Evolutionary conservation across 768 basidiomycete species (phyloP).

Genomic region (Tylopilus plumbeoviolaceoides): DNA sequence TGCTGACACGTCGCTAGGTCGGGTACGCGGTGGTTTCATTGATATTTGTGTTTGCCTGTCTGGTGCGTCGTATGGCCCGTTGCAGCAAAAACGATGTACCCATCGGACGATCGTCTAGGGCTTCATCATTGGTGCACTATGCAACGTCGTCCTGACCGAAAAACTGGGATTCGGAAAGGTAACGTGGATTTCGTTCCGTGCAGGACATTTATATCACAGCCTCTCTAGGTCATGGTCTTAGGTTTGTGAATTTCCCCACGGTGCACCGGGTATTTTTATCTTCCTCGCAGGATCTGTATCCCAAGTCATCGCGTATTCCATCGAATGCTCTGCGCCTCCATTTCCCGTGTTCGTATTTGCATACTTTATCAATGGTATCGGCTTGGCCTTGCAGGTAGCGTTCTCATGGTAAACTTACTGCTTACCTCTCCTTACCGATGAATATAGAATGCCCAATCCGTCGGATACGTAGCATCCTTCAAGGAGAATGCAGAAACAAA

Average conservation of each 20-base stretch:
- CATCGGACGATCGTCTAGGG: conserved; percentile 27
- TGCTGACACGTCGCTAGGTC: conserved; percentile 32
- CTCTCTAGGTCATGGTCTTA: conserved; percentile 36
- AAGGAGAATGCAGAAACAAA: conserved; percentile 35
- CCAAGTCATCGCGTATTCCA: conserved; percentile 33
- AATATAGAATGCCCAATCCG: conserved; percentile 52
- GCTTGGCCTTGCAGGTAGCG: conserved; percentile 42
- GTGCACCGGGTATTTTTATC: background rate
- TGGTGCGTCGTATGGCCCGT: conserved; percentile 29
- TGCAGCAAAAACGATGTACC: conserved; percentile 13
- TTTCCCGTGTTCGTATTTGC: conserved; percentile 54
- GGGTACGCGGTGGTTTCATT: conserved; percentile 50
- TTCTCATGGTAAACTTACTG: background rate
- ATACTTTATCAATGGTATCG: conserved; percentile 43
- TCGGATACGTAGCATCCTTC: conserved; percentile 53
- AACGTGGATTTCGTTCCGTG: background rate
- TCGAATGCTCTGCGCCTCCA: conserved; percentile 43
- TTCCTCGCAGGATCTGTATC: conserved; percentile 37
- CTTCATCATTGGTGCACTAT: conserved; percentile 40
- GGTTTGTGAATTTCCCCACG: conserved; percentile 20
- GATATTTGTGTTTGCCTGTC: conserved; percentile 48
- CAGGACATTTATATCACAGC: background rate
- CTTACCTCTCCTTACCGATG: background rate
- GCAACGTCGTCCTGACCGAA: conserved; percentile 45
- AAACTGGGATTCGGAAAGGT: conserved; percentile 33